phyloP scores from a whole-genome alignment of 2,329 filamentous ascomycete species.

The Fusarium goolgardi region DNA sequence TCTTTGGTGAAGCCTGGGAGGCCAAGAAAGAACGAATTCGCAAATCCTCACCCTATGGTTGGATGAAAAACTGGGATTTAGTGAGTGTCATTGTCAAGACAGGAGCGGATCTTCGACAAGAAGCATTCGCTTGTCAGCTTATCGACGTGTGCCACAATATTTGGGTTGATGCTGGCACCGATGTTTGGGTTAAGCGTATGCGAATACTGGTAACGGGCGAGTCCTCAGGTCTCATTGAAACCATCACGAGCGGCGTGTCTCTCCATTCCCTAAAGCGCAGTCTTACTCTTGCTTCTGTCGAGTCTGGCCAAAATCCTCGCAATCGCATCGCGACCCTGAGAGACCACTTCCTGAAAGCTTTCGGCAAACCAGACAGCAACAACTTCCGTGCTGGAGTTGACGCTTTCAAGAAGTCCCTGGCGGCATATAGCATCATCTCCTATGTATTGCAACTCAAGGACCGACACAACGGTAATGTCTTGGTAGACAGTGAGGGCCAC shows the following conservation, averaged over 20 bases:
- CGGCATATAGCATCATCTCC: constrained; percentile 86
- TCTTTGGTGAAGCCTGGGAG: constrained; percentile 88
- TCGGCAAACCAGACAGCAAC: constrained; percentile 76
- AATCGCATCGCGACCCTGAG: constrained; percentile 82
- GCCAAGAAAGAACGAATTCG: constrained; percentile 86
- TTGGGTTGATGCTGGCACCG: constrained; percentile 78
- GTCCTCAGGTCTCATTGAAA: constrained; percentile 86
- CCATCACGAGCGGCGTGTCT: constrained; percentile 89
- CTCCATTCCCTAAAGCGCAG: constrained; percentile 86
- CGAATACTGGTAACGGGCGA: constrained; percentile 87
- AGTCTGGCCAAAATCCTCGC: constrained; percentile 76
- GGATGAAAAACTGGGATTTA: constrained; percentile 91
- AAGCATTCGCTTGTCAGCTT: constrained; percentile 87
- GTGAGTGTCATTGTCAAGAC: constrained; percentile 91
- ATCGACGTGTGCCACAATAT: constrained; percentile 85
- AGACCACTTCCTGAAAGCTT: constrained; percentile 85
- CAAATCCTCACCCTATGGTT: constrained; percentile 84
- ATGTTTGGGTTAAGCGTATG: constrained; percentile 92
- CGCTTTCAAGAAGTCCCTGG: constrained; percentile 83
- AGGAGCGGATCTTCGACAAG: constrained; percentile 82
- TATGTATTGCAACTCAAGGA: constrained; percentile 89
- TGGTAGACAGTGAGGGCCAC: constrained; percentile 87
- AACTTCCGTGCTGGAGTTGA: constrained; percentile 78
- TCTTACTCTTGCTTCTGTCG: constrained; percentile 79
- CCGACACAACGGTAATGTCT: constrained; percentile 85